These are phyloP conservation scores for Penicillium aurantiogriseum DNA, from an alignment of 2,329 filamentous ascomycete genomes.

Conservation along the genomic window DNA sequence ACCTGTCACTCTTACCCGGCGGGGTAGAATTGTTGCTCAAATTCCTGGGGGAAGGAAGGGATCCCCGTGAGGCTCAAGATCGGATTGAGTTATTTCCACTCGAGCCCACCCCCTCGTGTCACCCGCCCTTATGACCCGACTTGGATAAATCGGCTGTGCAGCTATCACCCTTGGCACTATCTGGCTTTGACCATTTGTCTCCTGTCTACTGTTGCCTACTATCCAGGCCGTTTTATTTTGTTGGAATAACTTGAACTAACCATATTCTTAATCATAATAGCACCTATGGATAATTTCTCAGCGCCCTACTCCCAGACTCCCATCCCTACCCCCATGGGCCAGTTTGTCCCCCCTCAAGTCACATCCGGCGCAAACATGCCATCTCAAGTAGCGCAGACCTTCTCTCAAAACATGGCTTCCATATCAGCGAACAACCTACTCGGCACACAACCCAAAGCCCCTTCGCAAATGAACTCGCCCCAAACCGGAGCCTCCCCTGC, in stretches of 20 bases:
- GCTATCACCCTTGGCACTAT: slow-evolving; percentile 10
- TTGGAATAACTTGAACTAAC: slow-evolving; percentile 17
- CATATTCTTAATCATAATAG: slow-evolving; percentile 15
- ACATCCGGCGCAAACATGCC: slow-evolving; percentile 30
- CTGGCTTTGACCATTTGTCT: slow-evolving; percentile 4
- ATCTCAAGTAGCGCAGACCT: slow-evolving; percentile 32
- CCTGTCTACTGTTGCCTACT: not conserved
- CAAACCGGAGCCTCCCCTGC: slow-evolving; percentile 7
- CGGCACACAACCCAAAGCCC: slow-evolving; percentile 28
- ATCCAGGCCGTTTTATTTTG: not conserved
- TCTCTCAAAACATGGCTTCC: slow-evolving; percentile 38
- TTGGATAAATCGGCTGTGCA: slow-evolving; percentile 5
- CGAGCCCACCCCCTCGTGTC: not conserved
- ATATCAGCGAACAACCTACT: slow-evolving; percentile 36
- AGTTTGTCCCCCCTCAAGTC: slow-evolving; percentile 30
- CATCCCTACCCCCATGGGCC: slow-evolving; percentile 31
- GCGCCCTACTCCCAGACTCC: slow-evolving; percentile 36
- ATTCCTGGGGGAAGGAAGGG: not conserved
- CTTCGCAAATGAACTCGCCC: slow-evolving; percentile 20
- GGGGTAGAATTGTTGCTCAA: slow-evolving; percentile 5
- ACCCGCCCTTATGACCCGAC: slow-evolving; percentile 2
- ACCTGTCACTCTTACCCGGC: slow-evolving; percentile 8
- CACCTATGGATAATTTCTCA: slow-evolving; percentile 39
- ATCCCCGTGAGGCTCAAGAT: slow-evolving; percentile 5
- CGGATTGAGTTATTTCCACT: slow-evolving; percentile 2